Evolutionary conservation across 257 asterid genomes (phyloP).

Genomic region (Echites panduratus): DNA sequence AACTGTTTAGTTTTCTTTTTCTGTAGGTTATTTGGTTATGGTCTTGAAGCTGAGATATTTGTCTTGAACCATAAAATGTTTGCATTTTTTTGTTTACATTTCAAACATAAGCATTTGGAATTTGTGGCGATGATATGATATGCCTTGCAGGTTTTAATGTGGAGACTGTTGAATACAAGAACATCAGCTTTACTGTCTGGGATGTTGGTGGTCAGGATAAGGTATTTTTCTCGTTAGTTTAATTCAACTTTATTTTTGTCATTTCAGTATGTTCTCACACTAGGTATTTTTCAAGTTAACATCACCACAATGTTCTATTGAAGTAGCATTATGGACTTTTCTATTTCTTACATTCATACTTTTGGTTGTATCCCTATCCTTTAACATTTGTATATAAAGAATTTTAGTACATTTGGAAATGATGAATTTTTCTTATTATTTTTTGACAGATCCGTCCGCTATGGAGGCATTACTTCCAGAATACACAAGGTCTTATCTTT

Average conservation of each 20-base stretch:
- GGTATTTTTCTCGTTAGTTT: conserved; percentile 26
- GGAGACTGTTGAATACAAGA: conserved; percentile 88
- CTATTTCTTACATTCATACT: neutral
- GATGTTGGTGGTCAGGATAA: conserved; percentile 96
- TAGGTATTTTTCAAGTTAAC: neutral
- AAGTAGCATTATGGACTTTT: neutral
- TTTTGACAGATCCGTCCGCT: conserved; percentile 82
- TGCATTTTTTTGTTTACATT: neutral
- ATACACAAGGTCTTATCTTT: conserved; percentile 86
- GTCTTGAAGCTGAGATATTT: neutral
- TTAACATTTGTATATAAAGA: no score
- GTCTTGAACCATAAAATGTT: neutral
- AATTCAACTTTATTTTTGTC: neutral
- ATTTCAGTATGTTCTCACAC: neutral
- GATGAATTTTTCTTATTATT: conserved; percentile 11
- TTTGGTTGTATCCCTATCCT: neutral
- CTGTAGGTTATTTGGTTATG: neutral
- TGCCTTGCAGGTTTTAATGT: conserved; percentile 87
- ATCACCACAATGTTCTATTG: neutral
- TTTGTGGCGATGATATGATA: no score
- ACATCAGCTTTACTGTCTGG: conserved; percentile 90
- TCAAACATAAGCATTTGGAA: neutral
- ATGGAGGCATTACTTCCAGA: conserved; percentile 97
- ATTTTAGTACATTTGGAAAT: no score
- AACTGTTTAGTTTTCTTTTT: neutral